A percentile compares a stretch with the other conserved stretches of the same genome.
These are phyloP conservation scores for Beauveria sp. DNA, from an alignment of 2,329 filamentous ascomycete genomes.

Conservation along the genomic window DNA sequence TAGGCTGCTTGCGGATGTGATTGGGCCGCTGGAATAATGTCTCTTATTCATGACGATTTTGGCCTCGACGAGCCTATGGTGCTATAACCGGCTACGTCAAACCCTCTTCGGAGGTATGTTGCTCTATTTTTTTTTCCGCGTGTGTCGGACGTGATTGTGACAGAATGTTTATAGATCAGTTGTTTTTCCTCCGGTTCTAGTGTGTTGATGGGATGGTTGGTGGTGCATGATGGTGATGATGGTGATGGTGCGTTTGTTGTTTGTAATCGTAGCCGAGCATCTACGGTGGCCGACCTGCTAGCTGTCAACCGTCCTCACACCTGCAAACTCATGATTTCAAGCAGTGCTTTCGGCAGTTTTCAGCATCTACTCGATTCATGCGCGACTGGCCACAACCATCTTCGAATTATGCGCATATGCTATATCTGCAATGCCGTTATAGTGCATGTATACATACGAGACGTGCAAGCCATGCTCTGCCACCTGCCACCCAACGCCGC, in stretches of 20 bases:
- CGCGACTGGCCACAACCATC: neutral
- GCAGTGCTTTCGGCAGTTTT: neutral
- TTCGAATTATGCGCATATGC: neutral
- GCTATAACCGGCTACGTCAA: neutral
- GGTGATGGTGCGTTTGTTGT: neutral
- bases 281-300: neutral
- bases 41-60: neutral
- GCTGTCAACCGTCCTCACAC: neutral
- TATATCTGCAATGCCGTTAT: neutral
- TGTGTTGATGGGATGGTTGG: neutral
- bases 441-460: neutral
- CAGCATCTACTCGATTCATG: neutral
- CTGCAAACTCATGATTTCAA: neutral
- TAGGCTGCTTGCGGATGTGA: neutral
- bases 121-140: neutral
- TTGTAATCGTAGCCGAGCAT: neutral
- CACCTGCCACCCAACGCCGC: neutral
- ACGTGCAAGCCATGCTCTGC: neutral
- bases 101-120: constrained; percentile 1
- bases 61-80: neutral
- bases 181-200: neutral
- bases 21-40: constrained; percentile 1
- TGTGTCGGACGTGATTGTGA: neutral
- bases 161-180: neutral
- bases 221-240: neutral